These are phyloP conservation scores for Nothopassalora personata DNA, from an alignment of 2,329 filamentous ascomycete species.

Conservation along the genomic window DNA sequence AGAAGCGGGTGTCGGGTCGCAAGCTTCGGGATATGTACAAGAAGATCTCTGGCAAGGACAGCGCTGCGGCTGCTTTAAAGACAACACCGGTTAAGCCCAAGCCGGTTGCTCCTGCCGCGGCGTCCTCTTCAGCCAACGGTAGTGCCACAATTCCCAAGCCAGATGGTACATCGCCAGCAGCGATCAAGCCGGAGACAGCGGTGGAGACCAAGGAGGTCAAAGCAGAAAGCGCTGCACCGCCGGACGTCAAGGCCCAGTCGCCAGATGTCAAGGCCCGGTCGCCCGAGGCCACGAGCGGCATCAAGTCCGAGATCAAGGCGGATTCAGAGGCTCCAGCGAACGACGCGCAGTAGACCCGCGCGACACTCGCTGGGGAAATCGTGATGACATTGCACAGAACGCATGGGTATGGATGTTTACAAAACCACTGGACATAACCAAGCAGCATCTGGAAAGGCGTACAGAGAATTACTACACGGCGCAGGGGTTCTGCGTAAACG, in stretches of 20 bases:
- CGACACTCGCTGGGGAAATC: not conserved
- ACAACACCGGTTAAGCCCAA: conserved; percentile 16
- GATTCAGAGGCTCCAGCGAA: not conserved
- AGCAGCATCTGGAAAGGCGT: conserved; percentile 8
- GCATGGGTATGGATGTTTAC: not conserved
- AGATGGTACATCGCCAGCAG: not conserved
- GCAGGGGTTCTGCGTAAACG: conserved; percentile 2
- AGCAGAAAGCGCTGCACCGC: conserved; percentile 67
- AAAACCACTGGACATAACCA: conserved; percentile 2
- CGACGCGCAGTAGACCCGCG: not conserved
- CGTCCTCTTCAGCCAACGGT: conserved; percentile 9
- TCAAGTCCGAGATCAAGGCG: not conserved
- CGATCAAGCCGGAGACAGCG: not conserved
- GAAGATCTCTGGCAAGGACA: conserved; percentile 32
- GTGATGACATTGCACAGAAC: not conserved
- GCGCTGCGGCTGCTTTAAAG: conserved; percentile 13
- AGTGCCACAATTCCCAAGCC: not conserved
- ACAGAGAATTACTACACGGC: not conserved
- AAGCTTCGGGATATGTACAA: conserved; percentile 36
- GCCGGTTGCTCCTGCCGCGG: conserved; percentile 3
- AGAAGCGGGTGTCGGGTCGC: conserved; percentile 32
- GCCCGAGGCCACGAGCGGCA: not conserved
- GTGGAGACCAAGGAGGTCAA: not conserved
- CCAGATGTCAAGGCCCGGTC: conserved; percentile 59
- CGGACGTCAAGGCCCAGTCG: conserved; percentile 62